Base-by-base conservation (phyloP, 208 protist species). In the Leptomonas seymouri region DNA sequence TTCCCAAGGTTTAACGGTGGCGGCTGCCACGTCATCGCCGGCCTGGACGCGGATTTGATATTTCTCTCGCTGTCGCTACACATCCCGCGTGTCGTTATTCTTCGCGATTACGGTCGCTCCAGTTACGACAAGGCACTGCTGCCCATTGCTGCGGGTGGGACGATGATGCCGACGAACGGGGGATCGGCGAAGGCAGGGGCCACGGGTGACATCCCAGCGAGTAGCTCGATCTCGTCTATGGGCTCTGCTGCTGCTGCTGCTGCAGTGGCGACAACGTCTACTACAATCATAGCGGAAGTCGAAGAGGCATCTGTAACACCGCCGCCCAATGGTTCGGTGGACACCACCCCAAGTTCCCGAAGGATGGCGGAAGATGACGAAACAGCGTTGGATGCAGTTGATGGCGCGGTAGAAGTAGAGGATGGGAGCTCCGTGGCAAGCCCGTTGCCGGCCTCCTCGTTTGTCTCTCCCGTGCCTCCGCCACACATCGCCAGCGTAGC, bases 41-140 rank as follows among this genome's bases (percentile, higher is more conserved):
- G 99, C 25, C 82, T 99, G 11, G 99, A 99, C 78, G 99, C 99
- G 0, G 99, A 99, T 81, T 82, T 99, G 18, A 99, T 99, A 68
- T 98, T 99, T 84, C 86, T 99, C 20, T 75, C 91, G 4, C 86
- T 99, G 1, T 94, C 89, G 53, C 69, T 96, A 18, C 98, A 99
- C 74, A 97, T 99, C 74, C 87, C 95, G 4, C 73, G 97, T 63
- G 93, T 99, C 44, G 78, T 83, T 36, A 89, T 99, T 20, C 81
- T 99, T 16, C 84, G 94, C 53, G 87, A 97, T 65, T 73, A 85
- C 67, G 63, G 71, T 0, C 67, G 63, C 9, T 86, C 81, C 41
- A 75, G 58, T 59, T 82, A 77, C 39, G 69, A 49, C 11, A 71
- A 76, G 66, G 63, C 71, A 41, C 53, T 71, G 39, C 58, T 71